Evolutionary conservation across 2,329 filamentous ascomycete genomes (phyloP), one percentile per base, ranked within the genome.

Genomic region (Penicillium sp.): DNA sequence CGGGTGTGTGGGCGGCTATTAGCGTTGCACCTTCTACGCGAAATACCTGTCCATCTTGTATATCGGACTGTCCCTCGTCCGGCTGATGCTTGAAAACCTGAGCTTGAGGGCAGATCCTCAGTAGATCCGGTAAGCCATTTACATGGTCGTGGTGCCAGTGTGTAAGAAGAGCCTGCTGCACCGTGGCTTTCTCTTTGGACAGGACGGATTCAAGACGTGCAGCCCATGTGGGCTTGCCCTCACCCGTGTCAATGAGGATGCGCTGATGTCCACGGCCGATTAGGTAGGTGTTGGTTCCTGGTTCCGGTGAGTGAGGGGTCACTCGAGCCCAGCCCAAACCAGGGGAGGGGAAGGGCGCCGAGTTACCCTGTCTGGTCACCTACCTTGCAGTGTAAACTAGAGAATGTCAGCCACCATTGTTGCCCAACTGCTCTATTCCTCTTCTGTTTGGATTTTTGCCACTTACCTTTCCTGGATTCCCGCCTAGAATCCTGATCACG

Each of bases 101-200:
- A 7, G 83, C 86, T 19, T 81, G 70, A 0, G 90, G 88, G n/a
- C 81, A 90, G 24, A 88, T 70, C 14, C 77, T 74, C 19, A 87
- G 78, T 1, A 97, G 79, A 66, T 96, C 87, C 3, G 77, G 71
- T 24, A 97, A 83, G 8, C 95, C 95, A 24, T 87, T 85, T 7
- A 87, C 83, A 70, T 99, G 95, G 70, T 99, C 95, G 43, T 79
- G 84, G 71, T 99, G 95, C 91, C 93, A 96, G 74, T 99, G 95
- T 0, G 93, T 96, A 49, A 99, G 80, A 22, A 99, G 80, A 0
- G 87, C 87, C 19, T 81, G 78, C n/a, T 85, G 80, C 24, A 98
- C 79, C 0, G 80, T 83, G 21, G 89, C 88, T 24, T 87, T 82
- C 71, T 96, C 90, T 24, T 85, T 76, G 7, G 79, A 73, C 3